Conservation (phyloP, 2,329 filamentous ascomycete genomes). For the Epichloe brachyelytri region DNA sequence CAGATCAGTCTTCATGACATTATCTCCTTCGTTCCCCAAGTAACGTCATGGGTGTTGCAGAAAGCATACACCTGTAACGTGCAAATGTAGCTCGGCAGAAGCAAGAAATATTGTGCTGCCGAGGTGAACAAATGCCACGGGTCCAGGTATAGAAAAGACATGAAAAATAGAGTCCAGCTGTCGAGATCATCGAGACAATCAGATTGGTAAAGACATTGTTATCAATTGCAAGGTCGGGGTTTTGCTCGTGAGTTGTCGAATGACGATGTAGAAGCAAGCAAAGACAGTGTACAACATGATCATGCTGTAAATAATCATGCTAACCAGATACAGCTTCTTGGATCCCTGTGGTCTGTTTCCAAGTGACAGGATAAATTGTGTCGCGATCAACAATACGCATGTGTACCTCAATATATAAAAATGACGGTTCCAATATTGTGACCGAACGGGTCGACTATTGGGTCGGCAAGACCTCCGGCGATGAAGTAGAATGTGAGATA, state of each 20-base stretch:
- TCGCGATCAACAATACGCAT: conserved; percentile 75
- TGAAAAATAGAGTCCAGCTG: conserved; percentile 90
- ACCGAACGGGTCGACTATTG: conserved; percentile 76
- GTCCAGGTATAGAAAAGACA: conserved; percentile 92
- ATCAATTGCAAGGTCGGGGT: conserved; percentile 45
- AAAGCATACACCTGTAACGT: conserved; percentile 97
- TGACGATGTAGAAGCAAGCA: conserved; percentile 75
- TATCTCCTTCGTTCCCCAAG: conserved; percentile 98
- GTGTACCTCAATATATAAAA: conserved; percentile 77
- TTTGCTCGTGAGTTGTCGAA: conserved; percentile 56
- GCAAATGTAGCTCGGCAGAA: conserved; percentile 90
- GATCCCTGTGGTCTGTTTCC: conserved; percentile 94
- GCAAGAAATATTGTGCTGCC: conserved; percentile 78
- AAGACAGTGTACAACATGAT: conserved; percentile 97
- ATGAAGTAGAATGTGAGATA: conserved; percentile 99
- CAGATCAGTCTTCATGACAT: conserved; percentile 83
- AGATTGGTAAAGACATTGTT: conserved; percentile 93
- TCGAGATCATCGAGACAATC: conserved; percentile 79
- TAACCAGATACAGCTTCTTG: conserved; percentile 75
- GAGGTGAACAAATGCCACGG: conserved; percentile 99
- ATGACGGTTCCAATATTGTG: conserved; percentile 74
- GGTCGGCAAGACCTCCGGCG: conserved; percentile 74
- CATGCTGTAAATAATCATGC: conserved; percentile 79
- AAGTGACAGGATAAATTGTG: conserved; percentile 93
- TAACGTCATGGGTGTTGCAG: conserved; percentile 97